These are phyloP conservation scores for Chaetomium cochliodes DNA, from an alignment of 495 filamentous ascomycete genomes.

Conservation along the genomic window DNA sequence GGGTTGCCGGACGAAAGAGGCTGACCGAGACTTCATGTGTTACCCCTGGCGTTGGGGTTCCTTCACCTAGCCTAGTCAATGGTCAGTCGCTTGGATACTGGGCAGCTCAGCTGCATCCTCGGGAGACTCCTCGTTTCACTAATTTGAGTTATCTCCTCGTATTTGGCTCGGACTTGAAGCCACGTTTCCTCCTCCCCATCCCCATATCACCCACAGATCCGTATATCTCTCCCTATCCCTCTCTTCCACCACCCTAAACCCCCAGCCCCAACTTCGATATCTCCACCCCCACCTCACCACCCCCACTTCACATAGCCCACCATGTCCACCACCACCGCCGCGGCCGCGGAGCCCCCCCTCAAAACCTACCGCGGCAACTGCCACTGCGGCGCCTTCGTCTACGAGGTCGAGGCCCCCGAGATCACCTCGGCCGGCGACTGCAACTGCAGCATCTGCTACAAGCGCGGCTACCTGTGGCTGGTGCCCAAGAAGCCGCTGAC, in stretches of 20 bases:
- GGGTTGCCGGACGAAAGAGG: background rate
- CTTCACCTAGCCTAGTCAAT: too few species aligned
- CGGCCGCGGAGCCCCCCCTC: conserved; percentile 21
- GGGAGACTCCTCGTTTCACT: too few species aligned
- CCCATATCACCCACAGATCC: too few species aligned
- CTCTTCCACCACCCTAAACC: too few species aligned
- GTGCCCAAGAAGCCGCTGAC: conserved; percentile 33
- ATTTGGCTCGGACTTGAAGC: too few species aligned
- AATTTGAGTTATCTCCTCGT: too few species aligned
- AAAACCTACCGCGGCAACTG: conserved; percentile 58
- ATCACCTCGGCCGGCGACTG: conserved; percentile 42
- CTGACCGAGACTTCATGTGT: background rate
- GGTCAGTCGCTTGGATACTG: too few species aligned
- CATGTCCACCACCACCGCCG: background rate
- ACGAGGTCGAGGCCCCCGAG: conserved; percentile 45
- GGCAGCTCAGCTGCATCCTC: too few species aligned
- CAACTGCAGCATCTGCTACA: conserved; percentile 55
- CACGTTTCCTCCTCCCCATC: too few species aligned
- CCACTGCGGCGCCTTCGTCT: conserved; percentile 54
- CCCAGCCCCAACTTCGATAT: background rate
- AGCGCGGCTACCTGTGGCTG: conserved; percentile 45
- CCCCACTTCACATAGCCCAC: background rate
- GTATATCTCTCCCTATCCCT: too few species aligned
- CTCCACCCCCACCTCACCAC: background rate
- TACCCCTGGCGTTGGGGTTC: background rate